These are phyloP conservation scores for Chenopodium formosanum DNA, from an alignment of 148 eudicot species.

Conservation along the genomic window DNA sequence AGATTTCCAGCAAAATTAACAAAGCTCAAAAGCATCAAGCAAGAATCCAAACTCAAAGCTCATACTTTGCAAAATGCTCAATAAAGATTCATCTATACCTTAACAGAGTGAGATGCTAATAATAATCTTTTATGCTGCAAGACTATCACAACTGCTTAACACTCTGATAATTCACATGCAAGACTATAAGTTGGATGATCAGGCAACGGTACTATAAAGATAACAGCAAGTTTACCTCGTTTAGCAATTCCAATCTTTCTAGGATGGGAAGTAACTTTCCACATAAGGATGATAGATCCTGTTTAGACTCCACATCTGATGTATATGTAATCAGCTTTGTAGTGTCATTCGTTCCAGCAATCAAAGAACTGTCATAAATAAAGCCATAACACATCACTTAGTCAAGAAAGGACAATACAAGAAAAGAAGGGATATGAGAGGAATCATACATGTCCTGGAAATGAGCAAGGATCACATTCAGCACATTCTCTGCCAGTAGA, in stretches of 20 bases:
- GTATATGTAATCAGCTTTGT: constrained; percentile 40
- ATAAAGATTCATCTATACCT: not conserved
- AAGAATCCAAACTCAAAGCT: too few species aligned
- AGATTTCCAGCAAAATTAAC: not conserved
- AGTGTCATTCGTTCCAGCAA: constrained; percentile 34
- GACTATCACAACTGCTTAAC: not conserved
- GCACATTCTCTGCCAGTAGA: constrained; percentile 73
- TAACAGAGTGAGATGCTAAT: not conserved
- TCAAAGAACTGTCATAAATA: constrained; percentile 38
- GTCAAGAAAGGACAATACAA: not conserved
- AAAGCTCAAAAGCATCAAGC: too few species aligned
- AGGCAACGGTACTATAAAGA: not conserved
- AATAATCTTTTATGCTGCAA: not conserved
- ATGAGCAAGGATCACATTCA: constrained; percentile 81
- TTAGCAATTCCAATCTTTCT: constrained; percentile 80
- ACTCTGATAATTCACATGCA: not conserved
- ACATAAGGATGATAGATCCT: constrained; percentile 49
- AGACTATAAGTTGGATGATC: not conserved
- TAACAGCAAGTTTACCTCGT: constrained; percentile 48
- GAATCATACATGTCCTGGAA: constrained; percentile 71
- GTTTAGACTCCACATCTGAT: constrained; percentile 37
- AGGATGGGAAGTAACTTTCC: constrained; percentile 62
- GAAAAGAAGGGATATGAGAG: not conserved
- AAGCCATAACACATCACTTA: constrained; percentile 2
- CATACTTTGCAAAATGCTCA: too few species aligned